Evolutionary conservation across 805 yeast species (phyloP), one percentile per base, ranked within the genome.

Genomic region (Jamesozyma rosinii): DNA sequence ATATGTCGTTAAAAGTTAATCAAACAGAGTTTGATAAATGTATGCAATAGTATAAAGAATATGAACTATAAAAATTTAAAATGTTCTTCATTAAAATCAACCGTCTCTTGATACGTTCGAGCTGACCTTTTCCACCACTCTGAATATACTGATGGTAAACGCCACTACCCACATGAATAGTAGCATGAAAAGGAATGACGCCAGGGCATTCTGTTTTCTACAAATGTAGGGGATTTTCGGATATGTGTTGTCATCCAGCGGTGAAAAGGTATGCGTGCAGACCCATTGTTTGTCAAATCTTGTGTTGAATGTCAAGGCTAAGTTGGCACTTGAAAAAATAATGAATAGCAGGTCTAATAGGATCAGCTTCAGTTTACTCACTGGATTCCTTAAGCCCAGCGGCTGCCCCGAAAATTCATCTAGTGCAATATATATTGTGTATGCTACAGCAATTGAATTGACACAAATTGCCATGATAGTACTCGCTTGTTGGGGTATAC

Each of bases 391-490:
- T 37, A 92, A 69, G 0, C 98, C 98, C 39, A 92, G 62, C 0
- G 97, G 98, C 58, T 86, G 83, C 13, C 96, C 94, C 20, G 81
- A 75, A 63, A 86, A 90, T 63, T 92, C 98, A 62, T 92, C 97
- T 55, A 78, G 79, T 2, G 95, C 79, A 59, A 90, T 85, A 62
- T 85, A 88, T 3, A 80, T 64, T 44, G 88, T 72, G 58, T 92
- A 92, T 0, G 77, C 73, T 21, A 86, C 64, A 2, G 95, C 95
- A 48, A 79, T 69, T 24, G 86, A 68, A 55, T 88, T 90, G 3
- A 90, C 95, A 41, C 79, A 79, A 2, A 92, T 74, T 3, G 97
- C 92, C 95, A 92, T 87, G 37, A 89, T 79, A 0, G 97, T 85
- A 52, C 95, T 81, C 15, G 98, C 83, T 55, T 84, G 88, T 57